Conservation (phyloP, 1,139 yeast species). For the Protomyces arabidopsidicola region DNA sequence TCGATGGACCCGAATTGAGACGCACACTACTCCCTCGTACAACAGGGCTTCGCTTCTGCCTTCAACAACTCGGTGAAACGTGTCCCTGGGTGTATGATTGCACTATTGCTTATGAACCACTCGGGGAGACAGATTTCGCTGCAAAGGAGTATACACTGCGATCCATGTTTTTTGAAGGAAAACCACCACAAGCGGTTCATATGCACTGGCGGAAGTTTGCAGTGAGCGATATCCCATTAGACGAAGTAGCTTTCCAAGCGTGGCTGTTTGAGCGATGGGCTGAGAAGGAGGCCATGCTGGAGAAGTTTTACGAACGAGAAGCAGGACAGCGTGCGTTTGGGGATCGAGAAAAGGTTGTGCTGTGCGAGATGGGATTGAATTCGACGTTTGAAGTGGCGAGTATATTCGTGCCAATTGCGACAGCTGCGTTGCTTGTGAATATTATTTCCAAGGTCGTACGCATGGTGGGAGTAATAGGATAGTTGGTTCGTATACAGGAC, state of each 20-base stretch:
- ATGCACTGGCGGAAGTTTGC: conserved; percentile 25
- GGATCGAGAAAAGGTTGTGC: not conserved
- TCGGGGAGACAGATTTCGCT: conserved; percentile 59
- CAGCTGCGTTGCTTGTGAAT: not conserved
- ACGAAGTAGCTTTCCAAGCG: conserved; percentile 5
- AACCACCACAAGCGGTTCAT: conserved; percentile 62
- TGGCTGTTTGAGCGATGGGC: conserved; percentile 15
- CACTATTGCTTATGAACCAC: conserved; percentile 76
- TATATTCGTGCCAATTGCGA: not conserved
- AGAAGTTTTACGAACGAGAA: not conserved
- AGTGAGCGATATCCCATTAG: conserved; percentile 12
- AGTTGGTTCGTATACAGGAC: not conserved
- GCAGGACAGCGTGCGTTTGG: conserved; percentile 3
- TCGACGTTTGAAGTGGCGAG: not conserved
- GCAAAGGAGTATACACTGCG: conserved; percentile 69
- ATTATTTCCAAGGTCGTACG: not conserved
- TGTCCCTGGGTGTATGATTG: conserved; percentile 72
- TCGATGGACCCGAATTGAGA: conserved; percentile 45
- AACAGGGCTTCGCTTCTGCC: conserved; percentile 68
- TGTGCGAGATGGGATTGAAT: not conserved
- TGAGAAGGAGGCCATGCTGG: conserved; percentile 21
- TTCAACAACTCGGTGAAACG: conserved; percentile 56
- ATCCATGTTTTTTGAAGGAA: conserved; percentile 60
- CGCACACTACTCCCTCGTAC: conserved; percentile 75
- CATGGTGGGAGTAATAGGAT: not conserved